These are phyloP conservation scores for Diutina neorugosa DNA, from an alignment of 1,139 yeast species.

Conservation along the genomic window DNA sequence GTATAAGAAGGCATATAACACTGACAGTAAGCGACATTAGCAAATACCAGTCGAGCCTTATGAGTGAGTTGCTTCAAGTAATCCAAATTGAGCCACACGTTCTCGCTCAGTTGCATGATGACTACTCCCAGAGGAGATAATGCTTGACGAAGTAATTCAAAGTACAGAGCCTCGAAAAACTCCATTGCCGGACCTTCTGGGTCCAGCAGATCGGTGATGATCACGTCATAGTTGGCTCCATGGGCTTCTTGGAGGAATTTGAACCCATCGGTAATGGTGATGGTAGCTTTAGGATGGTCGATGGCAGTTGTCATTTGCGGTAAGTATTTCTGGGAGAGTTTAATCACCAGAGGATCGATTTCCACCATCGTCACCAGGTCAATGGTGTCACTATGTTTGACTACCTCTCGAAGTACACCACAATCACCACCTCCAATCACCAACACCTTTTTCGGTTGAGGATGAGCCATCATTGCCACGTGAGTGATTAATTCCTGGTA, in stretches of 20 bases:
- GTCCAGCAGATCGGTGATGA: conserved; percentile 91
- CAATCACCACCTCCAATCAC: conserved; percentile 96
- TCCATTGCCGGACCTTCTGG: conserved; percentile 98
- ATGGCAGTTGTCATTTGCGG: conserved; percentile 73
- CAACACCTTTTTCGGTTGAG: conserved; percentile 58
- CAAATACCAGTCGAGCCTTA: conserved; percentile 62
- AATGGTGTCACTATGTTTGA: conserved; percentile 56
- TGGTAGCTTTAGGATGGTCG: conserved; percentile 58
- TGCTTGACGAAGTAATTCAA: conserved; percentile 57
- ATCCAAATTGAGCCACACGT: conserved; percentile 76
- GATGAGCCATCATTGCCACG: conserved; percentile 66
- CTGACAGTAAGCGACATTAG: conserved; percentile 66
- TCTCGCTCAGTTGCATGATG: conserved; percentile 87
- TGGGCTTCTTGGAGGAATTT: conserved; percentile 43
- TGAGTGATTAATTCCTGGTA: conserved; percentile 86
- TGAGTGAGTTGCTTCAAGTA: conserved; percentile 48
- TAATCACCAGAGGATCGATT: conserved; percentile 79
- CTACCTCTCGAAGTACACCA: conserved; percentile 77
- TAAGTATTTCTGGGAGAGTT: conserved; percentile 59
- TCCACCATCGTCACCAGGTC: conserved; percentile 75
- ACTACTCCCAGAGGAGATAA: conserved; percentile 66
- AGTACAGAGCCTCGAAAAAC: conserved; percentile 76
- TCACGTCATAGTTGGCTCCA: conserved; percentile 55
- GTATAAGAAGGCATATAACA: conserved; percentile 93
- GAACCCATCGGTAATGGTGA: conserved; percentile 83